Evolutionary conservation across 305 asterid species (phyloP).

Genomic region (Stenogyne calaminthoides): DNA sequence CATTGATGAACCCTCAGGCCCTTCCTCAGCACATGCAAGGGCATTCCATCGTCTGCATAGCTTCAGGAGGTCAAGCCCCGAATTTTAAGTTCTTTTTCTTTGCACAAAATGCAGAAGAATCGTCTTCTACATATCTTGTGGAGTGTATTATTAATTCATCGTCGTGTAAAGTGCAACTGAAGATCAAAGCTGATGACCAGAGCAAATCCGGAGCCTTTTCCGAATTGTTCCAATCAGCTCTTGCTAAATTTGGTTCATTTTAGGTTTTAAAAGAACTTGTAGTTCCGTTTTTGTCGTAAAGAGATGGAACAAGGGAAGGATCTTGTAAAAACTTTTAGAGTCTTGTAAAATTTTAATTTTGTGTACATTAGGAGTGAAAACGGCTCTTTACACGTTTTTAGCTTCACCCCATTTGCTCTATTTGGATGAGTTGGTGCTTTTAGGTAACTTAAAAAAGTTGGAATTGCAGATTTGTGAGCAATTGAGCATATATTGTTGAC

Average conservation of each 20-base stretch:
- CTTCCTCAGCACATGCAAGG: conserved; percentile 83
- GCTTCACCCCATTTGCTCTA: conserved; percentile 3
- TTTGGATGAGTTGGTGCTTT: conserved; percentile 8
- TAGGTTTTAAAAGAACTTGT: conserved; percentile 25
- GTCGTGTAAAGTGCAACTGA: conserved; percentile 74
- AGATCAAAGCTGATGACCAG: conserved; percentile 95
- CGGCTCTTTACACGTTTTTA: conserved; percentile 17
- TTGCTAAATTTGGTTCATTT: conserved; percentile 62
- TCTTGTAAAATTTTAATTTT: conserved; percentile 28
- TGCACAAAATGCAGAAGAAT: conserved; percentile 74
- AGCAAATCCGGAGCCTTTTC: conserved; percentile 69
- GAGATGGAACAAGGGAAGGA: conserved; percentile 15
- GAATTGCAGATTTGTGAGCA: neutral
- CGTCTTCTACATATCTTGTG: conserved; percentile 65
- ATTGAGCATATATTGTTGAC: neutral
- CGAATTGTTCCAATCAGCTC: conserved; percentile 76
- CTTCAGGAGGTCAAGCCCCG: conserved; percentile 97
- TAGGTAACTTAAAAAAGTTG: conserved; percentile 1
- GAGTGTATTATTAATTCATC: conserved; percentile 86
- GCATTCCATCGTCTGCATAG: conserved; percentile 84
- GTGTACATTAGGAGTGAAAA: conserved; percentile 33
- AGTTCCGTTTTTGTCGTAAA: conserved; percentile 25
- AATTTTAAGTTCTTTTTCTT: conserved; percentile 95
- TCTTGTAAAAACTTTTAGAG: conserved; percentile 28
- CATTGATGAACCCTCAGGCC: conserved; percentile 48